A percentile compares a stretch with the other conserved stretches of the same genome.
Evolutionary conservation across 2,329 filamentous ascomycete species (phyloP).

Genomic region (Hypoxylon sp.): DNA sequence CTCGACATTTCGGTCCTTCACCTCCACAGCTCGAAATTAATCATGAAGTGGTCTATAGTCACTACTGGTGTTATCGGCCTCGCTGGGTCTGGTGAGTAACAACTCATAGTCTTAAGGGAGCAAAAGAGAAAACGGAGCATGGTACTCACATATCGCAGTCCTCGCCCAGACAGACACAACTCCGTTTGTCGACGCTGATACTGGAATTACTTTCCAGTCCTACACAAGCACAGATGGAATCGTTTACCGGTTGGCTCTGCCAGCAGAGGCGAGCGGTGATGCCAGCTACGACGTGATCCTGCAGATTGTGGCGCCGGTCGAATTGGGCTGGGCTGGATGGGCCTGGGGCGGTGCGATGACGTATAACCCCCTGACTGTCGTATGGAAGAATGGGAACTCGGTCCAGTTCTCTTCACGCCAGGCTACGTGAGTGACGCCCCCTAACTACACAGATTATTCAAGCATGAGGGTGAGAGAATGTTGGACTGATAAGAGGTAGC

Average conservation of each 20-base stretch:
- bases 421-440: slow-evolving; percentile 55
- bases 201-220: slow-evolving; percentile 61
- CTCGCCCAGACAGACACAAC: slow-evolving; percentile 55
- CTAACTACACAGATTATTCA: neutral
- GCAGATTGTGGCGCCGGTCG: slow-evolving; percentile 57
- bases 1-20: slow-evolving; percentile 21
- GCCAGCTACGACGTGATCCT: slow-evolving; percentile 57
- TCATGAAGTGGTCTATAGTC: slow-evolving; percentile 54
- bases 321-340: slow-evolving; percentile 59
- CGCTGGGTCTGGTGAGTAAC: slow-evolving; percentile 52
- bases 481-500: slow-evolving; percentile 43
- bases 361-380: slow-evolving; percentile 59
- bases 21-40: slow-evolving; percentile 28
- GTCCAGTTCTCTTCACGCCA: slow-evolving; percentile 58
- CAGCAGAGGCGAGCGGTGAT: slow-evolving; percentile 50
- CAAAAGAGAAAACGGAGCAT: neutral
- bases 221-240: slow-evolving; percentile 57
- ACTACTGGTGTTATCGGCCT: slow-evolving; percentile 51
- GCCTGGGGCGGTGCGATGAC: slow-evolving; percentile 61
- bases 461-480: neutral
- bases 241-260: slow-evolving; percentile 55
- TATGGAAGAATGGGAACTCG: slow-evolving; percentile 58
- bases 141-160: slow-evolving; percentile 42
- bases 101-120: neutral
- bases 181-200: slow-evolving; percentile 56